A percentile compares a stretch with the other conserved stretches of the same genome.
Conservation (phyloP, 148 eudicot genomes). For the Spergularia bocconei region DNA sequence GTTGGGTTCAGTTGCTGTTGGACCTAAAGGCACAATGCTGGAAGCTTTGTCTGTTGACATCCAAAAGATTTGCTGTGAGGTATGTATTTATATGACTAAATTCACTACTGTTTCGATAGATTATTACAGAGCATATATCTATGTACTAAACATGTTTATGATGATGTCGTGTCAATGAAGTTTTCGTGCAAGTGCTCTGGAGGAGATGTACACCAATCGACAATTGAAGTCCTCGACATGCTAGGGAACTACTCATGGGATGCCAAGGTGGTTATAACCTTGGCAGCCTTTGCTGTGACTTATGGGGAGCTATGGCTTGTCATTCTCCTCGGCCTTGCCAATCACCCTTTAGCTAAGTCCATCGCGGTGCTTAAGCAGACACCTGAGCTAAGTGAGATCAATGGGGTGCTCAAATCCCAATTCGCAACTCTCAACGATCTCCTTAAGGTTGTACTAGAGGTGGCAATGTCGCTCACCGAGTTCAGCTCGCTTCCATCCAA, state of each 20-base stretch:
- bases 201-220: background rate
- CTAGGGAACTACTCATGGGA: constrained; percentile 17
- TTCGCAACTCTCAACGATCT: background rate
- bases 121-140: background rate
- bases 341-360: constrained; percentile 14
- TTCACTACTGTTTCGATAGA: no score
- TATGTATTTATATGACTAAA: background rate
- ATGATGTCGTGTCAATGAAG: background rate
- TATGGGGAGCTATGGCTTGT: constrained; percentile 20
- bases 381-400: constrained; percentile 15
- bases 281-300: constrained; percentile 20
- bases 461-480: constrained; percentile 13
- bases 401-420: constrained; percentile 13
- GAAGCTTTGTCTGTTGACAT: constrained; percentile 9
- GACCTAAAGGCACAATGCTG: constrained; percentile 22
- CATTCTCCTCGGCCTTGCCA: constrained; percentile 11
- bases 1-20: constrained; percentile 5
- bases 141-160: background rate
- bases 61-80: constrained; percentile 22
- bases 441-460: background rate
- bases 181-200: constrained; percentile 6
- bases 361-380: constrained; percentile 18
- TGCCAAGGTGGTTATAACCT: background rate
- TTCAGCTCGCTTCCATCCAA: constrained; percentile 13
- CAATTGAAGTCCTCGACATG: constrained; percentile 40